Percentiles rank a stretch among this genome's conserved stretches.
Conservation (phyloP, 768 basidiomycete species). For the Lyophyllum atratum region DNA sequence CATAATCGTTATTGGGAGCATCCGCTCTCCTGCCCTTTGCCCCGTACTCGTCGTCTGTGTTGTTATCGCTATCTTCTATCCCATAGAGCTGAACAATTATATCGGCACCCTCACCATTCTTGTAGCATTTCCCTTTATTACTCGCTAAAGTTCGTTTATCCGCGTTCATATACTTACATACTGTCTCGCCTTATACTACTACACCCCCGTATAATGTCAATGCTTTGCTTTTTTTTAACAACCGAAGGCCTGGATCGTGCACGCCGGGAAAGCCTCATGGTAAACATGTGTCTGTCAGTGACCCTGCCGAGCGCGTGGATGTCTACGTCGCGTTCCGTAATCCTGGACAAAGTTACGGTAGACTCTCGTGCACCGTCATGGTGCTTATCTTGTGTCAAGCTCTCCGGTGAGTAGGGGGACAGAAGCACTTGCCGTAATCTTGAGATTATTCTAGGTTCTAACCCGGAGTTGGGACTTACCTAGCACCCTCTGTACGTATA, state of each 20-base stretch:
- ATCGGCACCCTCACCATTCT: slow-evolving; percentile 17
- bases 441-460: neutral
- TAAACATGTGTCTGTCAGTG: slow-evolving; percentile 13
- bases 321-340: slow-evolving; percentile 1
- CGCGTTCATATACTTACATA: slow-evolving; percentile 16
- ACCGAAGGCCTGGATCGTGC: neutral
- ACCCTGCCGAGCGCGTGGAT: neutral
- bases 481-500: neutral
- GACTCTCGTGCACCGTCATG: neutral
- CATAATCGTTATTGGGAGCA: slow-evolving; percentile 22
- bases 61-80: slow-evolving; percentile 21
- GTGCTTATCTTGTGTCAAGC: neutral
- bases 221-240: slow-evolving; percentile 8
- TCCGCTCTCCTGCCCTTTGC: slow-evolving; percentile 19
- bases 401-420: neutral
- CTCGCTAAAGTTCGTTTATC: slow-evolving; percentile 14
- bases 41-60: slow-evolving; percentile 10
- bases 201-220: slow-evolving; percentile 16
- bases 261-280: slow-evolving; percentile 12
- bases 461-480: neutral
- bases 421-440: neutral
- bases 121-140: slow-evolving; percentile 22
- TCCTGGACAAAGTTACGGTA: neutral
- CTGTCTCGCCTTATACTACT: neutral
- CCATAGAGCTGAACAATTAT: slow-evolving; percentile 24